These are phyloP conservation scores for Globisporangium irregulare DNA, from an alignment of 352 stramenopile genomes.

Conservation along the genomic window DNA sequence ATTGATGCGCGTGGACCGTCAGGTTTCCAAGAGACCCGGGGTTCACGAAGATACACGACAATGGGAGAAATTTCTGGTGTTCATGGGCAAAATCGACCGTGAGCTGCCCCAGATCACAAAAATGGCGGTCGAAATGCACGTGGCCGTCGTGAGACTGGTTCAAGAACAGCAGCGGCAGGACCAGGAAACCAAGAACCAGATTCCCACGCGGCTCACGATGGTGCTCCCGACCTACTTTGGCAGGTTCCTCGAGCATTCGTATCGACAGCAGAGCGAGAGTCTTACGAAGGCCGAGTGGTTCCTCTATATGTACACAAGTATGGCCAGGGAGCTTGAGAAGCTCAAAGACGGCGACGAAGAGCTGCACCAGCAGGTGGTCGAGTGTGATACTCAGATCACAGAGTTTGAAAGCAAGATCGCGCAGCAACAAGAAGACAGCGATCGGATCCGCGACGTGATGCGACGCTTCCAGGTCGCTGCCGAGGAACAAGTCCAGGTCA, in stretches of 20 bases:
- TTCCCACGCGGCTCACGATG: slow-evolving; percentile 16
- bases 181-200: not conserved
- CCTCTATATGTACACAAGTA: slow-evolving; percentile 25
- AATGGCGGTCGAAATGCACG: slow-evolving; percentile 28
- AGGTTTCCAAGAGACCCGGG: not conserved
- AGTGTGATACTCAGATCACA: slow-evolving; percentile 31
- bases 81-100: slow-evolving; percentile 23
- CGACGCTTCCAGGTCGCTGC: slow-evolving; percentile 50
- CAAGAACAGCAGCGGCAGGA: not conserved
- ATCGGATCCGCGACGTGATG: slow-evolving; percentile 57
- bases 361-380: slow-evolving; percentile 12
- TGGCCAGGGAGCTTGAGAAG: slow-evolving; percentile 41
- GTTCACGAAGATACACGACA: not conserved
- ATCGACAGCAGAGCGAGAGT: slow-evolving; percentile 8
- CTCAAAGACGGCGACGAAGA: slow-evolving; percentile 28
- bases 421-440: slow-evolving; percentile 42
- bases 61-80: slow-evolving; percentile 17
- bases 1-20: slow-evolving; percentile 9
- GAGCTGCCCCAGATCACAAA: slow-evolving; percentile 21
- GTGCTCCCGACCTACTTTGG: slow-evolving; percentile 20
- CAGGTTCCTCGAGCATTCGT: slow-evolving; percentile 20
- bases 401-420: slow-evolving; percentile 23
- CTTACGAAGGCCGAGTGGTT: slow-evolving; percentile 22
- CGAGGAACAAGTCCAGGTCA: slow-evolving; percentile 60
- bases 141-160: slow-evolving; percentile 2